Conservation (phyloP, 2,329 filamentous ascomycete species). For the Geosmithia morbida region DNA sequence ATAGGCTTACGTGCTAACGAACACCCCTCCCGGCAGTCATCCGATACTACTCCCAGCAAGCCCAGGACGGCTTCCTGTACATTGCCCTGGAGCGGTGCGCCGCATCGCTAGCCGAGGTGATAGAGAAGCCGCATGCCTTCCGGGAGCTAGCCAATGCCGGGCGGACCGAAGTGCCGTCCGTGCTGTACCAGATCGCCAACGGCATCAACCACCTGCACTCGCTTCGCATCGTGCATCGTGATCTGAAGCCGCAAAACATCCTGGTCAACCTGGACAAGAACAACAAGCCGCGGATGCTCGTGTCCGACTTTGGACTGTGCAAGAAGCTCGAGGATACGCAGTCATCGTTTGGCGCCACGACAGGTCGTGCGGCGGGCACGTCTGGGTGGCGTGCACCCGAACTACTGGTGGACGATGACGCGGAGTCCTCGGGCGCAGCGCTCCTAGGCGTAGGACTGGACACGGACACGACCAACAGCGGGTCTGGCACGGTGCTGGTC, state of each 20-base stretch:
- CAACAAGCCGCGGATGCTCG: slow-evolving; percentile 67
- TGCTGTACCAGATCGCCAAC: slow-evolving; percentile 78
- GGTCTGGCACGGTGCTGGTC: slow-evolving; percentile 42
- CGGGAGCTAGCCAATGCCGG: slow-evolving; percentile 57
- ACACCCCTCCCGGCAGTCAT: slow-evolving; percentile 55
- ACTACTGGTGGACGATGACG: slow-evolving; percentile 59
- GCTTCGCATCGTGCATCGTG: slow-evolving; percentile 88
- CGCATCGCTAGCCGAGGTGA: slow-evolving; percentile 81
- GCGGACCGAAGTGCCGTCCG: slow-evolving; percentile 60
- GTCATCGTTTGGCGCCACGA: slow-evolving; percentile 88
- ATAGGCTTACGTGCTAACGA: not conserved
- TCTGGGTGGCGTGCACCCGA: slow-evolving; percentile 95
- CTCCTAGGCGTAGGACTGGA: slow-evolving; percentile 20
- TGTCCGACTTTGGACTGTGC: slow-evolving; percentile 94
- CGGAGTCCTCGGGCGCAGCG: not conserved
- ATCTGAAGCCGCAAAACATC: slow-evolving; percentile 96
- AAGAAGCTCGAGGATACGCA: slow-evolving; percentile 94
- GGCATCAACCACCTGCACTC: slow-evolving; percentile 82
- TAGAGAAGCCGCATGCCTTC: slow-evolving; percentile 59
- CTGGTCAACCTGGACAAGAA: slow-evolving; percentile 63
- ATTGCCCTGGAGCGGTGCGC: slow-evolving; percentile 92
- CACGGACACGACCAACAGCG: slow-evolving; percentile 39
- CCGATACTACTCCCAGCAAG: slow-evolving; percentile 86
- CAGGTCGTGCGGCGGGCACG: slow-evolving; percentile 82
- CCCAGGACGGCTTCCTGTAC: slow-evolving; percentile 81